Evolutionary conservation across 345 rosid species (phyloP).

Genomic region (Bruguiera sexangula): DNA sequence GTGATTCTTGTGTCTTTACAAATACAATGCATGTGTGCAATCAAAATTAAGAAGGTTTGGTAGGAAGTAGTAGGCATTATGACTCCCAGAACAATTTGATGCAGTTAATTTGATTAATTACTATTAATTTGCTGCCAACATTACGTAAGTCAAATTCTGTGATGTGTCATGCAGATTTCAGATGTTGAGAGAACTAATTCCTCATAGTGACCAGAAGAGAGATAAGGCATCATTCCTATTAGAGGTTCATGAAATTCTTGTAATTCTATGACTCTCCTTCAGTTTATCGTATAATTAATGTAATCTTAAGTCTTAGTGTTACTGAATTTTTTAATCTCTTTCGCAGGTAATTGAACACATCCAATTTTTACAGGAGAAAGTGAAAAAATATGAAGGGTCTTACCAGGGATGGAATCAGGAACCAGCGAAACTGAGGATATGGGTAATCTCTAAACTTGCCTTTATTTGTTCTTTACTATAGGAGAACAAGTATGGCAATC

Average conservation of each 20-base stretch:
- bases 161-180: conserved; percentile 65
- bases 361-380: conserved; percentile 84
- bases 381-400: conserved; percentile 63
- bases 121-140: conserved; percentile 2
- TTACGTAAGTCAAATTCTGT: not conserved
- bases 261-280: not conserved
- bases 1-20: too few species aligned
- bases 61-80: not conserved
- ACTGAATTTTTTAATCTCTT: conserved; percentile 7
- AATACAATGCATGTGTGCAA: too few species aligned
- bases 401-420: conserved; percentile 76
- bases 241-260: conserved; percentile 52
- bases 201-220: conserved; percentile 87
- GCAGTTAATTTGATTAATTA: not conserved
- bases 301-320: conserved; percentile 1
- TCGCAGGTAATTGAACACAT: conserved; percentile 87
- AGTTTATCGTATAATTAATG: not conserved
- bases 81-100: not conserved
- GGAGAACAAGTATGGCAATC: not conserved
- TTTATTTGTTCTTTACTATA: not conserved
- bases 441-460: conserved; percentile 46
- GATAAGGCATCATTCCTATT: conserved; percentile 93
- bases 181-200: conserved; percentile 78
- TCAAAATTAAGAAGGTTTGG: not conserved
- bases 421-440: conserved; percentile 55